Percentiles rank a stretch among this genome's conserved stretches.
Conservation (phyloP, 345 rosid genomes). For the Melaleuca alternifolia region DNA sequence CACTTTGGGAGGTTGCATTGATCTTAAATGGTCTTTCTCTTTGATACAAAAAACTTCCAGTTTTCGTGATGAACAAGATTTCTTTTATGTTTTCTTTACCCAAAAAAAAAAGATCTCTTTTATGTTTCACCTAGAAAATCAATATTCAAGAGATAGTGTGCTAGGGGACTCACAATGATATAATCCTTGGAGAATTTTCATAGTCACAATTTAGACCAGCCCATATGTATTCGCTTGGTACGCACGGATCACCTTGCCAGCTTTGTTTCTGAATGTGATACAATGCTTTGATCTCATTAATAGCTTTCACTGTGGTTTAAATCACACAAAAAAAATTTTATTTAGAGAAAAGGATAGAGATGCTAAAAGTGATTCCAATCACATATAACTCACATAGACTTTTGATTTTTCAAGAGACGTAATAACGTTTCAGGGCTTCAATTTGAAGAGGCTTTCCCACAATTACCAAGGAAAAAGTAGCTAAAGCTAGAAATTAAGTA, state of each 20-base stretch:
- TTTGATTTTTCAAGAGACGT: neutral
- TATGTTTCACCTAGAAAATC: neutral
- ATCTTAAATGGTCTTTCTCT: neutral
- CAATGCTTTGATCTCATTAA: neutral
- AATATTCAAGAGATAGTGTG: neutral
- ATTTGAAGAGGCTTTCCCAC: neutral
- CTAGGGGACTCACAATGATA: conserved; percentile 3
- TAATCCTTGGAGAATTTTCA: conserved; percentile 2
- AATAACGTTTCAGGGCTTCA: neutral
- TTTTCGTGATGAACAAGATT: neutral
- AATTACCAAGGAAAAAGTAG: neutral
- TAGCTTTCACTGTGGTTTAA: conserved; percentile 22
- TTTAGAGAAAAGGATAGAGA: neutral
- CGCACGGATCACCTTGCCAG: conserved; percentile 27
- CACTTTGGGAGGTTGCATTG: too few species aligned
- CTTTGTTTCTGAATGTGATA: conserved; percentile 1
- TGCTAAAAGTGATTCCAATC: rapidly evolving
- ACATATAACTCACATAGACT: neutral
- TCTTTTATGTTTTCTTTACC: too few species aligned
- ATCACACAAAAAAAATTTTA: neutral
- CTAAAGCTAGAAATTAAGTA: neutral
- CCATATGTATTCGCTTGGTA: conserved; percentile 7
- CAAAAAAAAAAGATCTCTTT: too few species aligned
- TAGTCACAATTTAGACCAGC: conserved; percentile 9
- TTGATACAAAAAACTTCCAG: neutral